Conservation (phyloP, 2,329 filamentous ascomycete genomes). For the Penicillium fuscoglaucum region DNA sequence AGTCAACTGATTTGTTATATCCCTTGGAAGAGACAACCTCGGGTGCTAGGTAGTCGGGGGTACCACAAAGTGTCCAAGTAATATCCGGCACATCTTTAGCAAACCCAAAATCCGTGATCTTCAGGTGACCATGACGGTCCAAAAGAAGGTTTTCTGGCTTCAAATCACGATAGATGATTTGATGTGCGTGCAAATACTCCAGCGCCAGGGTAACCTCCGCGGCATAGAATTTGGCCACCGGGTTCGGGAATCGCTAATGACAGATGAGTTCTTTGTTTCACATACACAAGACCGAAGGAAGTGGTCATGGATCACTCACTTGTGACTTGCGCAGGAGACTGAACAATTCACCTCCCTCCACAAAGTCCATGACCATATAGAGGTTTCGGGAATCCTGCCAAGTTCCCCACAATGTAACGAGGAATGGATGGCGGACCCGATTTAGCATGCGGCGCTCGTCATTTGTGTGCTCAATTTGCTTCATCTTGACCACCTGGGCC, state of each 20-base stretch:
- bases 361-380: constrained; percentile 99
- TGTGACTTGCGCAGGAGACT: constrained; percentile 89
- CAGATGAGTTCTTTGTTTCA: constrained; percentile 7
- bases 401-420: constrained; percentile 97
- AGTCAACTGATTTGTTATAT: constrained; percentile 99
- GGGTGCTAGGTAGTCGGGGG: constrained; percentile 93
- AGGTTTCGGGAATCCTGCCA: constrained; percentile 94
- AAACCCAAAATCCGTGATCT: constrained; percentile 98
- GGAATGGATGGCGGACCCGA: constrained; percentile 95
- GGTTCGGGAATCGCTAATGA: constrained; percentile 88
- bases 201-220: constrained; percentile 94
- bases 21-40: constrained; percentile 99
- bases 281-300: neutral
- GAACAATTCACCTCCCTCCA: constrained; percentile 96
- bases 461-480: constrained; percentile 99
- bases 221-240: constrained; percentile 98
- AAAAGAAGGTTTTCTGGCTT: constrained; percentile 93
- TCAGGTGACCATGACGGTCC: constrained; percentile 89
- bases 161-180: constrained; percentile 97
- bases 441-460: constrained; percentile 95
- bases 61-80: constrained; percentile 97
- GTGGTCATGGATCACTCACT: constrained; percentile 55
- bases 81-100: constrained; percentile 98
- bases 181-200: constrained; percentile 89
- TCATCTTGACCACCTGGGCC: constrained; percentile 98